Base-by-base conservation (phyloP, 805 yeast species). In the Spathaspora boniae region DNA sequence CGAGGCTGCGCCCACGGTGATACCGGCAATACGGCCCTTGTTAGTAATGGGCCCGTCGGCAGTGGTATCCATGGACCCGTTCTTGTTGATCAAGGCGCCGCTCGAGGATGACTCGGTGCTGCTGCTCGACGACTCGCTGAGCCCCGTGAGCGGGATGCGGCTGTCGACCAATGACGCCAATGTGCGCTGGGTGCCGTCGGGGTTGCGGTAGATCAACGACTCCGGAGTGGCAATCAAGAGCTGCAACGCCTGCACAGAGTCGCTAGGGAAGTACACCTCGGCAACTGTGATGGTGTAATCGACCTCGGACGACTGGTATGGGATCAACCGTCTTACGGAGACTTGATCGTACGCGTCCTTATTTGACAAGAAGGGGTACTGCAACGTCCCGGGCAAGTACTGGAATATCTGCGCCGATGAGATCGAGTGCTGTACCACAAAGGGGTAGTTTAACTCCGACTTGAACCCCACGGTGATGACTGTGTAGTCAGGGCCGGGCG, bases 401-500 rank as follows among this genome's bases (percentile, higher is more conserved):
- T 83, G 78, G 62, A 86, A 83, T 32, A 86, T 82, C 60, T 86
- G 95, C 3, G 95, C 93, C 9, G 89, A 83, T 2, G 93, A 72
- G 33, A 82, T 60, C 1, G 91, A 73, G 55, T 81, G 76, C 39
- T 70, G 61, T 28, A 82, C 94, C 40, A 86, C 86, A 55, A 84
- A 86, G 32, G 86, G 86, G 60, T 89, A 91, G 59, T 87, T 88
- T 60, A 88, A 75, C 3, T 81, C 76, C 39, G 78, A 61, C 49
- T 80, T 78, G 69, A 91, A 91, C 4, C 95, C 95, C 53, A 88
- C 64, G 31, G 83, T 79, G 35, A 88, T 76, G 37, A 79, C 58
- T 33, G 70, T 65, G 51, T 76, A 74, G 42, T 64, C 51, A 16
- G 41, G 42, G 38, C 74, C 76, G 20, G 72, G 70, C 11, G 67